Evolutionary conservation across 768 basidiomycete genomes (phyloP).

Genomic region (Xanthoconium purpureum): DNA sequence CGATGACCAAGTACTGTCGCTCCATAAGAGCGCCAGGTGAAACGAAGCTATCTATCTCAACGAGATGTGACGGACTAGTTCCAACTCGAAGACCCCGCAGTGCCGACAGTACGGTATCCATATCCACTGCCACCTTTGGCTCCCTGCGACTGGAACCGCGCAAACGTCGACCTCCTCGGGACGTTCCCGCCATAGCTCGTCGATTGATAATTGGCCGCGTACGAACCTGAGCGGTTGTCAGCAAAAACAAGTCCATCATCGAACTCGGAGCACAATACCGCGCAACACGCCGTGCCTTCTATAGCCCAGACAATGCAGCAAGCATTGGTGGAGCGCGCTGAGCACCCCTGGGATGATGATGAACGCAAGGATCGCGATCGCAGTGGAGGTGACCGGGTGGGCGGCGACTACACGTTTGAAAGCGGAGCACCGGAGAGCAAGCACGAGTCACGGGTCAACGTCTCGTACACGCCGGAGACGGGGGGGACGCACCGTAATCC

Average conservation of each 20-base stretch:
- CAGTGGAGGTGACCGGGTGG: slow-evolving; percentile 11
- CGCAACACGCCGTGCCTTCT: background rate
- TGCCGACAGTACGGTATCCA: background rate
- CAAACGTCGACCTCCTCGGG: slow-evolving; percentile 7
- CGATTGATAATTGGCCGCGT: slow-evolving; percentile 19
- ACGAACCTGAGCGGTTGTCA: slow-evolving; percentile 7
- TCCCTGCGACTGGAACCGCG: background rate
- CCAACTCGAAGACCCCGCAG: background rate
- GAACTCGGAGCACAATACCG: slow-evolving; percentile 3
- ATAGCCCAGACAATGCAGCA: slow-evolving; percentile 1
- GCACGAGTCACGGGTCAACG: too few relatives aligned
- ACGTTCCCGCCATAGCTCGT: slow-evolving; percentile 18
- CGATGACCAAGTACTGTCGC: too few relatives aligned
- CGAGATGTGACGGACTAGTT: too few relatives aligned
- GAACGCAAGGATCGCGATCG: slow-evolving; percentile 12
- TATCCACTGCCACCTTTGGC: background rate
- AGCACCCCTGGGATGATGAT: slow-evolving; percentile 6
- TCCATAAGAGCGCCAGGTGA: too few relatives aligned
- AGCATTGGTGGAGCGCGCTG: background rate
- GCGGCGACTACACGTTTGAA: background rate
- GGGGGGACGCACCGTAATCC: slow-evolving; percentile 11
- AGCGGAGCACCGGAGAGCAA: too few relatives aligned
- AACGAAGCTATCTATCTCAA: too few relatives aligned
- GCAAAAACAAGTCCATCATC: background rate
- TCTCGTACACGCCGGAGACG: background rate